Conservation (phyloP, 192 early-diverging fungal genomes). For the Piromyces sp. region DNA sequence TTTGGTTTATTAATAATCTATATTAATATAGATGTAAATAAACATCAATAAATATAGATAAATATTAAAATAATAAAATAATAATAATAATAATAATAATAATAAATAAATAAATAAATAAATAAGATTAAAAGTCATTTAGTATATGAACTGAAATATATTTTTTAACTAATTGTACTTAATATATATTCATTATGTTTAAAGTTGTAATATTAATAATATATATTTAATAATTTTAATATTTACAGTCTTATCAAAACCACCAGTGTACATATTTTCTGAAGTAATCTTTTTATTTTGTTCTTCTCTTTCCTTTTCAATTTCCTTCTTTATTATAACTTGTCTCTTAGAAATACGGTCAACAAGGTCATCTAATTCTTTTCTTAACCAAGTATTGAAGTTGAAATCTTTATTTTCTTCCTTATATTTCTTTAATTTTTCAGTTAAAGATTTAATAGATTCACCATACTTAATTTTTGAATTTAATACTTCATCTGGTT, state of each 20-base stretch:
- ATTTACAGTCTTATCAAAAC: slow-evolving; percentile 44
- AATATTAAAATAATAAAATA: too few species aligned
- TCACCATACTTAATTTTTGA: slow-evolving; percentile 8
- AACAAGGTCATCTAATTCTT: neutral
- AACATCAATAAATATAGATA: too few species aligned
- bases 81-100: too few species aligned
- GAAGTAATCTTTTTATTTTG: slow-evolving; percentile 49
- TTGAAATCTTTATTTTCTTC: slow-evolving; percentile 3
- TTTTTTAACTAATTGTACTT: too few species aligned
- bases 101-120: too few species aligned
- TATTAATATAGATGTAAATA: slow-evolving; percentile 1
- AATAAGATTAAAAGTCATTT: too few species aligned
- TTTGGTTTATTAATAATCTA: slow-evolving; percentile 8
- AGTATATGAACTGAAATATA: too few species aligned
- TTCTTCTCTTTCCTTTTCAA: slow-evolving; percentile 36
- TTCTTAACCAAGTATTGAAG: neutral
- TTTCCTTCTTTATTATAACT: slow-evolving; percentile 16
- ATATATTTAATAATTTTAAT: neutral
- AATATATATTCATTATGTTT: too few species aligned
- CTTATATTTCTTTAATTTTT: slow-evolving; percentile 2
- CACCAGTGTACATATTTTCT: slow-evolving; percentile 45
- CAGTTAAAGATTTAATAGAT: slow-evolving; percentile 1
- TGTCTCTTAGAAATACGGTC: slow-evolving; percentile 6
- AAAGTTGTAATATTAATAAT: too few species aligned
- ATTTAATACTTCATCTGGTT: slow-evolving; percentile 10